phyloP scores from a whole-genome alignment of 768 basidiomycete species.

The Russula foetens region DNA sequence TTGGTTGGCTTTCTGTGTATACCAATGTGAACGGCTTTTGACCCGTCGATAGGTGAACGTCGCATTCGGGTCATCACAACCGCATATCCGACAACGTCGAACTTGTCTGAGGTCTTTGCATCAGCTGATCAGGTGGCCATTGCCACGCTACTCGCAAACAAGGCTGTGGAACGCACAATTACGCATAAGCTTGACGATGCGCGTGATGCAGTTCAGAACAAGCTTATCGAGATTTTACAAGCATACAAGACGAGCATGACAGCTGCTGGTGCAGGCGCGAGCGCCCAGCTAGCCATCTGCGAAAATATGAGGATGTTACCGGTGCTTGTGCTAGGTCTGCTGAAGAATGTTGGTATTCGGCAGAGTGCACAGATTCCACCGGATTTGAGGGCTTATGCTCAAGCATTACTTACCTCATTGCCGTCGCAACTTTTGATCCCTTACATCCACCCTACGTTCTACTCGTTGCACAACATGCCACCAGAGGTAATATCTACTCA shows the following conservation, averaged over 20 bases:
- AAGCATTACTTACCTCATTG: slow-evolving; percentile 81
- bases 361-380: slow-evolving; percentile 97
- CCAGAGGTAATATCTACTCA: slow-evolving; percentile 54
- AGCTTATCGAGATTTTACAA: slow-evolving; percentile 73
- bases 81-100: slow-evolving; percentile 82
- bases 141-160: slow-evolving; percentile 78
- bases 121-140: slow-evolving; percentile 88
- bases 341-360: slow-evolving; percentile 95
- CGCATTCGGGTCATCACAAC: slow-evolving; percentile 87
- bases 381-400: slow-evolving; percentile 92
- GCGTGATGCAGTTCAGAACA: slow-evolving; percentile 76
- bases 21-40: neutral
- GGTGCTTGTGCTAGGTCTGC: slow-evolving; percentile 75
- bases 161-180: slow-evolving; percentile 84
- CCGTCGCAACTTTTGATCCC: slow-evolving; percentile 89
- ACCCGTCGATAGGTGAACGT: slow-evolving; percentile 41
- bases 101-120: slow-evolving; percentile 81
- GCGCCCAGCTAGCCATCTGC: slow-evolving; percentile 84
- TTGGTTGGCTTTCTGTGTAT: slow-evolving; percentile 5
- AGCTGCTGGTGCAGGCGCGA: slow-evolving; percentile 85
- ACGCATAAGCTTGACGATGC: slow-evolving; percentile 86
- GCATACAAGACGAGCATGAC: slow-evolving; percentile 97
- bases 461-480: slow-evolving; percentile 93
- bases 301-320: slow-evolving; percentile 96
- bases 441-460: slow-evolving; percentile 93